phyloP scores from a whole-genome alignment of 441 rosid genomes.

The Rhodomyrtus psidioides region DNA sequence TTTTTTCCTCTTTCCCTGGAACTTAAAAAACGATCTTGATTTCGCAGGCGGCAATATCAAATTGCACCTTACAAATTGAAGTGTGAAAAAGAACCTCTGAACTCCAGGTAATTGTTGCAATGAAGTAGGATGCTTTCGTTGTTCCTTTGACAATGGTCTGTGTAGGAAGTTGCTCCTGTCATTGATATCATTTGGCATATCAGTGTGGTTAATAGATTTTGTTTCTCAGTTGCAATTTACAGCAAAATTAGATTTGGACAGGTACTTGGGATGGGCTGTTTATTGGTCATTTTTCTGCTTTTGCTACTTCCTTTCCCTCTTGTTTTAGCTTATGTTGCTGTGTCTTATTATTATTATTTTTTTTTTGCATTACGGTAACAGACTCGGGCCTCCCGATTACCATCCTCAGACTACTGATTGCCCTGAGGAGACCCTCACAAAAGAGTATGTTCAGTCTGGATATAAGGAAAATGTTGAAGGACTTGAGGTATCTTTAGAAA shows the following conservation, averaged over 20 bases:
- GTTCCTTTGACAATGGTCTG: not conserved
- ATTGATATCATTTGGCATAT: not conserved
- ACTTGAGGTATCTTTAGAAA: constrained; percentile 57
- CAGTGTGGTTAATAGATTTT: constrained; percentile 3
- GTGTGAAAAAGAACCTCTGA: constrained; percentile 86
- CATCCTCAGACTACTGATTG: constrained; percentile 83
- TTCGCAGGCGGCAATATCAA: constrained; percentile 66
- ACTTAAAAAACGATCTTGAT: not conserved
- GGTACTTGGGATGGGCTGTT: not conserved
- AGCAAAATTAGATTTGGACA: not conserved
- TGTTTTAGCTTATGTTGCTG: not conserved
- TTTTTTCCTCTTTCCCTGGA: not conserved
- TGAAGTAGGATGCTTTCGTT: not conserved
- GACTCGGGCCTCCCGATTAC: constrained; percentile 97
- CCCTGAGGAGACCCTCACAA: constrained; percentile 88
- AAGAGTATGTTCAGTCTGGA: constrained; percentile 73
- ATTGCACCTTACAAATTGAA: constrained; percentile 80
- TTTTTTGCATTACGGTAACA: constrained; percentile 10
- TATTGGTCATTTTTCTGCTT: not conserved
- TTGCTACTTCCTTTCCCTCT: constrained; percentile 9
- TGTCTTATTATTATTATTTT: not conserved
- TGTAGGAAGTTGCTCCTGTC: not conserved
- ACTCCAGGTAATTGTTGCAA: constrained; percentile 53
- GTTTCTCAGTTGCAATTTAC: not conserved
- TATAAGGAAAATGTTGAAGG: constrained; percentile 96